These are phyloP conservation scores for Pichia rugopelliculosa DNA, from an alignment of 805 yeast genomes.

Conservation along the genomic window DNA sequence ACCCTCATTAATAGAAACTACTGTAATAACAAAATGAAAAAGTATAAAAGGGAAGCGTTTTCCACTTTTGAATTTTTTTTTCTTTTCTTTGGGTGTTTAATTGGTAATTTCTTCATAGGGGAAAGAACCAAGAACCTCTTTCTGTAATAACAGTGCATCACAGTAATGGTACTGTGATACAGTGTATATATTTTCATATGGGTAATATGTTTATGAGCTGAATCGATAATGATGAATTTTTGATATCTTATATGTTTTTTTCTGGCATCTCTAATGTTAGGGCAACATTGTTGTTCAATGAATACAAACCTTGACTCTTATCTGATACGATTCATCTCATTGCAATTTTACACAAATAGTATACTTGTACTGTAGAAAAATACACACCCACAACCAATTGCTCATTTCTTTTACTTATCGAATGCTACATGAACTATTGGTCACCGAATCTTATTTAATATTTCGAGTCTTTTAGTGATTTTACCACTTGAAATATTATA, in stretches of 20 bases:
- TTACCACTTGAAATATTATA: neutral
- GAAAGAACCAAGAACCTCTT: too few relatives aligned
- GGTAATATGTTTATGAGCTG: neutral
- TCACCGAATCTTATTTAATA: neutral
- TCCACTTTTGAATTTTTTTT: constrained; percentile 13
- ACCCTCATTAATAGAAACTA: neutral
- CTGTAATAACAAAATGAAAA: neutral
- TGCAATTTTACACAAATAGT: too few relatives aligned
- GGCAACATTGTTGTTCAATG: constrained; percentile 60
- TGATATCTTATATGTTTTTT: constrained; percentile 36
- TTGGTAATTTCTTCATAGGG: too few relatives aligned
- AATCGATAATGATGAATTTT: constrained; percentile 10
- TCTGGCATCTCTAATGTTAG: constrained; percentile 95
- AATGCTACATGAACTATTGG: too few relatives aligned
- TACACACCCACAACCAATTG: neutral
- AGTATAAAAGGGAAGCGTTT: neutral
- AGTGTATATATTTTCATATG: neutral
- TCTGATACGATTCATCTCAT: constrained; percentile 38
- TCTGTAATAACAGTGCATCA: neutral
- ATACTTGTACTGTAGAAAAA: neutral
- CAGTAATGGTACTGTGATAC: constrained; percentile 1
- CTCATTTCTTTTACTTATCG: neutral
- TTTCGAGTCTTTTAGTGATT: neutral
- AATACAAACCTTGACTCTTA: constrained; percentile 65
- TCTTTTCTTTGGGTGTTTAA: too few relatives aligned